These are phyloP conservation scores for Pythium pyrilobum DNA, from an alignment of 352 stramenopile genomes.

Conservation along the genomic window DNA sequence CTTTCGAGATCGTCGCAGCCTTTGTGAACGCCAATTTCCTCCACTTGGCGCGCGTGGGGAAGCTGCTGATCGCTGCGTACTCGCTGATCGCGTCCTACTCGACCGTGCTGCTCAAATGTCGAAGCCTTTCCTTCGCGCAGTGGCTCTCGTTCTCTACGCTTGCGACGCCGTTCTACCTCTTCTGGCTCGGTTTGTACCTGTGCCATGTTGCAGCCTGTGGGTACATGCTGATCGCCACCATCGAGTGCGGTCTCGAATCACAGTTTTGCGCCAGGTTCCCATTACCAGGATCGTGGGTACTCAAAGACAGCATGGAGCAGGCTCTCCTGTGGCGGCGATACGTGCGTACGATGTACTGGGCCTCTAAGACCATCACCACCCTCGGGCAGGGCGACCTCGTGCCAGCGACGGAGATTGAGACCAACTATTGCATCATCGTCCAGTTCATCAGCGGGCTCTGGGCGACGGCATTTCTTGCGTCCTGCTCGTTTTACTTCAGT, in stretches of 20 bases:
- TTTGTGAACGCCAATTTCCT: constrained; percentile 14
- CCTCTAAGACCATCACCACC: constrained; percentile 59
- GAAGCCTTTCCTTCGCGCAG: constrained; percentile 14
- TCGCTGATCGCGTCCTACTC: constrained; percentile 18
- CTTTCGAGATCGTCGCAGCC: constrained; percentile 1
- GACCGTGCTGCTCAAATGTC: constrained; percentile 16
- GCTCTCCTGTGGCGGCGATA: constrained; percentile 40
- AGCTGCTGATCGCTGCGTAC: constrained; percentile 10
- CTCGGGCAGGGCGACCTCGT: constrained; percentile 66
- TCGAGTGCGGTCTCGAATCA: constrained; percentile 16
- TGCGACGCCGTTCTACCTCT: constrained; percentile 34
- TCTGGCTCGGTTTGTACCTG: constrained; percentile 48
- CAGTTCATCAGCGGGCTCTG: constrained; percentile 62
- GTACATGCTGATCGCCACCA: constrained; percentile 54
- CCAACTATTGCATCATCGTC: constrained; percentile 54
- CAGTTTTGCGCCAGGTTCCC: constrained; percentile 19
- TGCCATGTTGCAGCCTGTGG: constrained; percentile 46
- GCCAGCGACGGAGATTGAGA: constrained; percentile 47
- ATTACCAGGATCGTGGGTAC: constrained; percentile 44
- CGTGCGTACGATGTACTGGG: constrained; percentile 58
- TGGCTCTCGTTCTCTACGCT: constrained; percentile 45
- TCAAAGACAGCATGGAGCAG: constrained; percentile 52
- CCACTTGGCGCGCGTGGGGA: constrained; percentile 15
- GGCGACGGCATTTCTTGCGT: constrained; percentile 58
- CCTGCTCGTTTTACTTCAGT: constrained; percentile 70